Evolutionary conservation across 2,329 filamentous ascomycete species (phyloP).

Genomic region (Fusarium fracticaudum): DNA sequence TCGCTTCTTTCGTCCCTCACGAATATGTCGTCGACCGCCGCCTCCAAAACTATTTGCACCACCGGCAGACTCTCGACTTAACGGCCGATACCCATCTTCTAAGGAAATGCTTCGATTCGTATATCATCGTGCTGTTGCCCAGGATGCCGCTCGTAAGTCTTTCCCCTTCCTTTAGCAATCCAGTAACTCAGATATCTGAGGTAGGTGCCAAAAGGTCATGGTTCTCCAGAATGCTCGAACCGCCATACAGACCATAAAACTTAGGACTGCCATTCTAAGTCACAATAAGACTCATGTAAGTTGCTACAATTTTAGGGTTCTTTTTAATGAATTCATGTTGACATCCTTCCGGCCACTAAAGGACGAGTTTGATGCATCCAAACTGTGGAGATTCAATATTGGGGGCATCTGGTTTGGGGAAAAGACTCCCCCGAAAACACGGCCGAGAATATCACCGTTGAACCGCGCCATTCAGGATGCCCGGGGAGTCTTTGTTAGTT

Average conservation of each 20-base stretch:
- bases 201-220: neutral
- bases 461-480: constrained; percentile 38
- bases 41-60: neutral
- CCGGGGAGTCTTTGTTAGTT: neutral
- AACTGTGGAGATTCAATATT: neutral
- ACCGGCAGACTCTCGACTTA: neutral
- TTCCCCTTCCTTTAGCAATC: neutral
- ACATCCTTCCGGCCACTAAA: neutral
- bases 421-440: constrained; percentile 38
- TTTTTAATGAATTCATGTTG: neutral
- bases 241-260: neutral
- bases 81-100: neutral
- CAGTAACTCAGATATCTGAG: neutral
- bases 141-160: neutral
- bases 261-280: neutral
- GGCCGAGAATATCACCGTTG: constrained; percentile 35
- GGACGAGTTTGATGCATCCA: too few species aligned
- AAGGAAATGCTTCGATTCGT: neutral
- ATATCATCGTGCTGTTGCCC: neutral
- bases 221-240: neutral
- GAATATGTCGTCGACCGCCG: neutral
- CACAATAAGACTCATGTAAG: neutral
- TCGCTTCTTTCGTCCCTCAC: neutral
- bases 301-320: too few species aligned
- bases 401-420: neutral